phyloP scores from a whole-genome alignment of 2,329 filamentous ascomycete genomes.

The Epichloe sp. region DNA sequence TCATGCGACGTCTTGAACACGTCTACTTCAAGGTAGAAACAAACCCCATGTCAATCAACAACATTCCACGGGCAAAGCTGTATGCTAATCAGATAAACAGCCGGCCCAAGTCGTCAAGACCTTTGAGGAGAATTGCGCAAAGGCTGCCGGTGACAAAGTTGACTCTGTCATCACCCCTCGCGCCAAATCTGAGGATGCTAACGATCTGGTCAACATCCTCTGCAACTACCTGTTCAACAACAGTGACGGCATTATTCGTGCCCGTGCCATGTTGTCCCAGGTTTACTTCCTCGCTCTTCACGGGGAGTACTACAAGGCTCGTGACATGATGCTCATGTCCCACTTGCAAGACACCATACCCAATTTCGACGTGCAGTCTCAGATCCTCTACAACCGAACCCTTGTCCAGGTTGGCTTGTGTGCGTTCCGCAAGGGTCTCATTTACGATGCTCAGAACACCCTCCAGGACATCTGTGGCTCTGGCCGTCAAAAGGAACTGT shows the following conservation, averaged over 20 bases:
- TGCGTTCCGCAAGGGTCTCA: conserved; percentile 90
- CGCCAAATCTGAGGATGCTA: conserved; percentile 51
- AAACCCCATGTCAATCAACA: neutral
- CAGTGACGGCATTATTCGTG: conserved; percentile 91
- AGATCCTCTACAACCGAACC: conserved; percentile 97
- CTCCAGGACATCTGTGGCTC: conserved; percentile 97
- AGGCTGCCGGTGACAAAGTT: conserved; percentile 53
- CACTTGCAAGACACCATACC: conserved; percentile 94
- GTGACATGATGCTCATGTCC: conserved; percentile 99
- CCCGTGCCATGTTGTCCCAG: conserved; percentile 93
- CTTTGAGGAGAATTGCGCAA: conserved; percentile 90
- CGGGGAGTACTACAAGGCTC: conserved; percentile 93
- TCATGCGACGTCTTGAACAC: conserved; percentile 91
- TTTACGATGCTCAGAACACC: conserved; percentile 96
- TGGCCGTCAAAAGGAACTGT: conserved; percentile 91
- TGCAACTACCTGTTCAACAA: conserved; percentile 92
- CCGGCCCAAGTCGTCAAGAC: conserved; percentile 86
- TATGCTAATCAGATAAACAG: conserved; percentile 23
- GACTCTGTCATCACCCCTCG: conserved; percentile 76
- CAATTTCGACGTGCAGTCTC: conserved; percentile 92
- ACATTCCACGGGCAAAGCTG: neutral
- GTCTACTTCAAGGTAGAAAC: conserved; percentile 83
- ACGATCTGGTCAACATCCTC: conserved; percentile 67
- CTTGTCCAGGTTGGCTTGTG: conserved; percentile 96
- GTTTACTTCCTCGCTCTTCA: conserved; percentile 97